Base-by-base conservation (phyloP, 805 yeast species). In the Kazachstania taianensis region DNA sequence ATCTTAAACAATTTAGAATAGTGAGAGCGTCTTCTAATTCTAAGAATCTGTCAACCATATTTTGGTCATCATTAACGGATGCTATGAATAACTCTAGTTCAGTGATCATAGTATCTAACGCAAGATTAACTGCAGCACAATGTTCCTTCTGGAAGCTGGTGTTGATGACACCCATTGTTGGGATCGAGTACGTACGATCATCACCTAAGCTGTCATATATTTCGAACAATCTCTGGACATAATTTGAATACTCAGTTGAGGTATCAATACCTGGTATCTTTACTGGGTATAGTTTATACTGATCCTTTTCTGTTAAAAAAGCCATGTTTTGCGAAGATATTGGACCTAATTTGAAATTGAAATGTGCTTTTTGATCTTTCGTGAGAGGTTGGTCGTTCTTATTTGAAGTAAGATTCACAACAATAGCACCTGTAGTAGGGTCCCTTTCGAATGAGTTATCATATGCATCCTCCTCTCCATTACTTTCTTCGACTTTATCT, bases 1-100 rank as follows among this genome's bases (percentile, higher is more conserved):
- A 72, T 33, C 68, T 67, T 19, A 81, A 50, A 45, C 85, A 71
- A 40, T 74, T 76, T 31, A 81, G 49, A 6, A 81, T 70, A 39
- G 67, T 65, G 22, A 70, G 50, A 20, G 67, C 61, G 37, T 72
- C 75, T 34, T 69, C 68, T 24, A 65, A 43, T 33, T 65, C 67
- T 25, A 56, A 50, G 15, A 55, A 53, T 45, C 53, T 59, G 37
- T 42, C 52, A 36, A 41, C 43, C 44, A 31, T 41, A 19, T 30
- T 34, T 20, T 61, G 57, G 9, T 59, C 57, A 12, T 48, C 48
- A 18, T 53, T 63, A 9, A 56, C 53, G 1, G 46, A 37, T 15
- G 55, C 55, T 16, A 64, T 55, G 35, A 49, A 61, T 7, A 44
- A 28, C 35, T 60, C 64, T 17, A 63, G 40, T 35, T 62, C 65